Conservation (phyloP, 129 eudicot genomes). For the Dittrichia graveolens region DNA sequence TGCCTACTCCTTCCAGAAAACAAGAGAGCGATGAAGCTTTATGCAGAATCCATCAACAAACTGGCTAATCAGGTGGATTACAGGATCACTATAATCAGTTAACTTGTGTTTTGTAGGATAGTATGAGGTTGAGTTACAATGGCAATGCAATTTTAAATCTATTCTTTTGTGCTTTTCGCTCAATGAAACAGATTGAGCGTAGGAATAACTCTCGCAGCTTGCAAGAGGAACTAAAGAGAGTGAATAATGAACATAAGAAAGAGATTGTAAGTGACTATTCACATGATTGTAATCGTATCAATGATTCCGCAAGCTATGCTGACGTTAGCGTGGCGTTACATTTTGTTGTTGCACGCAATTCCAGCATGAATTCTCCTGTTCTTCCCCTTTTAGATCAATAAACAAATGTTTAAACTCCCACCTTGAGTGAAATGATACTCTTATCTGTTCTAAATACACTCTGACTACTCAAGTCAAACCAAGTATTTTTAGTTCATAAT, state of each 20-base stretch:
- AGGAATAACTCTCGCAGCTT: conserved; percentile 40
- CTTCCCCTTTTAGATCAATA: too few relatives aligned
- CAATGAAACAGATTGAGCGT: conserved; percentile 48
- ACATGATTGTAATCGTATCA: neutral
- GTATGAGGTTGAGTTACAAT: conserved; percentile 8
- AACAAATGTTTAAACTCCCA: neutral
- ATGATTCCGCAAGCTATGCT: too few relatives aligned
- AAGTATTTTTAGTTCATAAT: neutral
- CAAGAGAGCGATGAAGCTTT: conserved; percentile 53
- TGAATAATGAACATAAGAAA: conserved; percentile 41
- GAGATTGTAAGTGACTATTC: conserved; percentile 47
- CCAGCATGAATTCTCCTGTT: too few relatives aligned
- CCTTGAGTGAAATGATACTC: neutral
- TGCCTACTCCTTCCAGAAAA: conserved; percentile 43
- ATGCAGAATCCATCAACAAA: conserved; percentile 48
- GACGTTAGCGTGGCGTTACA: too few relatives aligned
- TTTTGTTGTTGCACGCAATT: too few relatives aligned
- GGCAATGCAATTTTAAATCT: conserved; percentile 3
- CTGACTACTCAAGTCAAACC: neutral
- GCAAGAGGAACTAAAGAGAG: conserved; percentile 59
- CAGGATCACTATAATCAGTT: neutral
- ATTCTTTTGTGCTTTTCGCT: conserved; percentile 2
- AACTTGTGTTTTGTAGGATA: conserved; percentile 13
- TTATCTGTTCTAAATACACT: neutral
- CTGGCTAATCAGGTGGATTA: conserved; percentile 52